Conservation (phyloP, 179 eudicot genomes). For the Silene coronaria region DNA sequence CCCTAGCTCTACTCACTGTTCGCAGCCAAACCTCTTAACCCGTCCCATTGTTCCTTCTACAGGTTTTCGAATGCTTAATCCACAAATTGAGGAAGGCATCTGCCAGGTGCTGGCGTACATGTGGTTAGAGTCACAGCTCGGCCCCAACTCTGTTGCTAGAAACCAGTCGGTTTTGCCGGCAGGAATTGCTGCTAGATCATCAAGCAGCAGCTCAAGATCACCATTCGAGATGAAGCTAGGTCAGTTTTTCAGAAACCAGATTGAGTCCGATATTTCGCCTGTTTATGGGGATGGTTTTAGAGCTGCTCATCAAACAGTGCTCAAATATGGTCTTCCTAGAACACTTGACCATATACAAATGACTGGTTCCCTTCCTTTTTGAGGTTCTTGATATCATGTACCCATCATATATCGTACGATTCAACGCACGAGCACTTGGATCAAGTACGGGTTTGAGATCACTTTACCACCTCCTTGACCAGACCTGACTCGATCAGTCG, state of each 20-base stretch:
- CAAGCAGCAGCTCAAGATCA: slow-evolving; percentile 42
- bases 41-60: background rate
- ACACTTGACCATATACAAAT: slow-evolving; percentile 64
- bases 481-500: too few species aligned
- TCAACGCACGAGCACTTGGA: background rate
- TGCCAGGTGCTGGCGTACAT: slow-evolving; percentile 77
- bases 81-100: slow-evolving; percentile 86
- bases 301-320: slow-evolving; percentile 69
- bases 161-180: slow-evolving; percentile 39
- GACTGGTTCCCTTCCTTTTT: slow-evolving; percentile 66
- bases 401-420: background rate
- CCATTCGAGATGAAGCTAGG: slow-evolving; percentile 71
- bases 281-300: slow-evolving; percentile 77
- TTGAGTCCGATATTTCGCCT: slow-evolving; percentile 68
- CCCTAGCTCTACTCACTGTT: background rate
- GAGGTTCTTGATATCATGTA: slow-evolving; percentile 14
- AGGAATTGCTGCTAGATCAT: slow-evolving; percentile 21
- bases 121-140: slow-evolving; percentile 68
- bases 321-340: slow-evolving; percentile 54
- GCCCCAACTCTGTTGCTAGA: slow-evolving; percentile 31
- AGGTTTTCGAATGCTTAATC: slow-evolving; percentile 69
- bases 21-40: background rate
- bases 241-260: slow-evolving; percentile 69
- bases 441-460: too few species aligned
- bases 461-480: too few species aligned